phyloP scores from a whole-genome alignment of 106 monocot genomes.

The Gastrodia elata region DNA sequence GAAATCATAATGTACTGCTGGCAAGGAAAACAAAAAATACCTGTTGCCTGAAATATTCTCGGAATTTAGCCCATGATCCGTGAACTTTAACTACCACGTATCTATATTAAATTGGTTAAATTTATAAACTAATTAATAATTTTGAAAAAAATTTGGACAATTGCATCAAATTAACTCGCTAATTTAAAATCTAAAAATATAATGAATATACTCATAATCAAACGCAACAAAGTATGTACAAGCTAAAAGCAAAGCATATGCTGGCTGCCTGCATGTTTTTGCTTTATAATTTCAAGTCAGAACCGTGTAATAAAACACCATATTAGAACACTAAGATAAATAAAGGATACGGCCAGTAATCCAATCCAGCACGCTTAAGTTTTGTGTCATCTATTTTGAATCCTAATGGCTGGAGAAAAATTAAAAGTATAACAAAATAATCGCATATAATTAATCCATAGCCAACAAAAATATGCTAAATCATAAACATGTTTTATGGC shows the following conservation, averaged over 20 bases:
- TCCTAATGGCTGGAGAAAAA: constrained; percentile 74
- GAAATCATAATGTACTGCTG: not conserved
- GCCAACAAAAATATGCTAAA: no score
- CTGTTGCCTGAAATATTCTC: constrained; percentile 66
- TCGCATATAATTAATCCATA: not conserved
- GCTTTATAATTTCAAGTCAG: not conserved
- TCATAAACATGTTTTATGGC: no score
- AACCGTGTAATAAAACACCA: not conserved
- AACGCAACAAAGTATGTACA: not conserved
- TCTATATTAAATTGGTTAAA: constrained; percentile 33
- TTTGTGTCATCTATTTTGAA: constrained; percentile 87
- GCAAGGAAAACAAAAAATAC: constrained; percentile 10
- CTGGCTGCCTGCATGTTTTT: not conserved
- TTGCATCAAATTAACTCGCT: not conserved
- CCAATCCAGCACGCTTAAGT: constrained; percentile 97
- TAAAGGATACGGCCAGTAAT: constrained; percentile 98
- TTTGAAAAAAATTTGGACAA: not conserved
- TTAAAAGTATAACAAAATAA: constrained; percentile 2
- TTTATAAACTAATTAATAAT: not conserved
- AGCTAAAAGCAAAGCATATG: not conserved
- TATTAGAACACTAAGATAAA: not conserved
- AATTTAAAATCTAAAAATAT: not conserved
- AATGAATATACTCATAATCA: not conserved
- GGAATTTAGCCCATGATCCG: constrained; percentile 71
- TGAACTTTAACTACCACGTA: constrained; percentile 93